Percentiles rank a stretch among this genome's conserved stretches.
phyloP scores from a whole-genome alignment of 768 basidiomycete species.

The Tremella yokohamensis region DNA sequence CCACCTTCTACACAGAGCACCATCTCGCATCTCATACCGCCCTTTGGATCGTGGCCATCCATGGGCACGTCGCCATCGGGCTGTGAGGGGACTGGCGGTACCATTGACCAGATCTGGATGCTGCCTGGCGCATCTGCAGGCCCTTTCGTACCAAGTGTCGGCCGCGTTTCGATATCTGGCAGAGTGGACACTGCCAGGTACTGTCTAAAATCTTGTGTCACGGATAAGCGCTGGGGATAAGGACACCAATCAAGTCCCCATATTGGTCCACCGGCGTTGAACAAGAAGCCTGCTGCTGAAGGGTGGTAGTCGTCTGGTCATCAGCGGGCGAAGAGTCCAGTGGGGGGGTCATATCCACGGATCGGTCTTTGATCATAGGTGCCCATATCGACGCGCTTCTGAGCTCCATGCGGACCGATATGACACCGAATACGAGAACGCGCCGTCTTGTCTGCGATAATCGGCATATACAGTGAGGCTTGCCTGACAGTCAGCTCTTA shows the following conservation, averaged over 20 bases:
- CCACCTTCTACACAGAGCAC: constrained; percentile 80
- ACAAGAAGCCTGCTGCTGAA: constrained; percentile 52
- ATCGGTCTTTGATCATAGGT: constrained; percentile 25
- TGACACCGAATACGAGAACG: constrained; percentile 24
- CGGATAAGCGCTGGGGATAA: constrained; percentile 54
- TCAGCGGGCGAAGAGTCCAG: too few species aligned
- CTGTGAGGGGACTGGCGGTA: constrained; percentile 25
- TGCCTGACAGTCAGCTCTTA: constrained; percentile 18
- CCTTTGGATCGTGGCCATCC: constrained; percentile 33
- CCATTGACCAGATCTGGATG: constrained; percentile 80
- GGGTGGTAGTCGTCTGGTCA: constrained; percentile 18
- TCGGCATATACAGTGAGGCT: constrained; percentile 26
- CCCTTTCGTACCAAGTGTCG: constrained; percentile 62
- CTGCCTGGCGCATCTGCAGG: constrained; percentile 58
- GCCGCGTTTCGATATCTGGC: constrained; percentile 63
- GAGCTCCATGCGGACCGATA: constrained; percentile 33
- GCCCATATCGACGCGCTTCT: constrained; percentile 16
- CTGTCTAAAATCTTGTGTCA: constrained; percentile 57
- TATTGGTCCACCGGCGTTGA: constrained; percentile 85
- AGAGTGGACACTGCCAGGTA: constrained; percentile 81
- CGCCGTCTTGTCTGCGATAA: constrained; percentile 15
- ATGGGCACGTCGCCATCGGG: constrained; percentile 3
- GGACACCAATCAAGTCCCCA: constrained; percentile 95
- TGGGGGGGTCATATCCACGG: constrained; percentile 24
- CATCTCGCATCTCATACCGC: constrained; percentile 71